A percentile compares a stretch with the other conserved stretches of the same genome.
phyloP scores from a whole-genome alignment of 192 early-diverging fungal species.

The Geranomyces variabilis region DNA sequence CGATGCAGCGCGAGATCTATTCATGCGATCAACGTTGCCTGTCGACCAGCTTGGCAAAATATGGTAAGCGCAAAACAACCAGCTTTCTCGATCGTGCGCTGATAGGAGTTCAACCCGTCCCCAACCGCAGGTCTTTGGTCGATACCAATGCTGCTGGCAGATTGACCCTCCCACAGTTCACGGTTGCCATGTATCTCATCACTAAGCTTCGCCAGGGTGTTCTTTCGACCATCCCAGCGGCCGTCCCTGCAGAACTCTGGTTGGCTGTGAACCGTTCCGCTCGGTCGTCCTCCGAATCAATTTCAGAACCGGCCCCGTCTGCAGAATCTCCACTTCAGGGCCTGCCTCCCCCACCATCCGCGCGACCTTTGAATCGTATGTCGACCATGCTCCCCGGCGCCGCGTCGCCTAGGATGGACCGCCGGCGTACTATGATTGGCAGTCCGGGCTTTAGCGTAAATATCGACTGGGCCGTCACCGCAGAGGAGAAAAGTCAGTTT shows the following conservation, averaged over 20 bases:
- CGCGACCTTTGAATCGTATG: conserved; percentile 27
- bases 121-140: conserved; percentile 64
- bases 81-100: too few species aligned
- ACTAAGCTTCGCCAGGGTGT: conserved; percentile 77
- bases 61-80: too few species aligned
- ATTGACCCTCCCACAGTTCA: conserved; percentile 81
- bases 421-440: conserved; percentile 26
- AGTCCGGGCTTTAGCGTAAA: background rate
- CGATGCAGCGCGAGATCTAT: conserved; percentile 72
- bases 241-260: conserved; percentile 69
- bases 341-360: conserved; percentile 20
- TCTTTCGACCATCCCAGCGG: conserved; percentile 66
- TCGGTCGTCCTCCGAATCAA: background rate
- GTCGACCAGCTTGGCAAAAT: conserved; percentile 76
- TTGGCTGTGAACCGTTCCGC: conserved; percentile 28
- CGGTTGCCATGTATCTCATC: conserved; percentile 89
- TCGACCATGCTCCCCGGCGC: conserved; percentile 13
- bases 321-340: conserved; percentile 16
- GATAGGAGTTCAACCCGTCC: background rate
- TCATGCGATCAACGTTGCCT: conserved; percentile 80
- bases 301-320: conserved; percentile 1
- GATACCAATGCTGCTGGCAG: conserved; percentile 73
- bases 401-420: conserved; percentile 32
- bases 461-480: conserved; percentile 72
- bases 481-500: conserved; percentile 72